Conservation (phyloP, 2,329 filamentous ascomycete genomes). For the Aspergillus fijiensis region DNA sequence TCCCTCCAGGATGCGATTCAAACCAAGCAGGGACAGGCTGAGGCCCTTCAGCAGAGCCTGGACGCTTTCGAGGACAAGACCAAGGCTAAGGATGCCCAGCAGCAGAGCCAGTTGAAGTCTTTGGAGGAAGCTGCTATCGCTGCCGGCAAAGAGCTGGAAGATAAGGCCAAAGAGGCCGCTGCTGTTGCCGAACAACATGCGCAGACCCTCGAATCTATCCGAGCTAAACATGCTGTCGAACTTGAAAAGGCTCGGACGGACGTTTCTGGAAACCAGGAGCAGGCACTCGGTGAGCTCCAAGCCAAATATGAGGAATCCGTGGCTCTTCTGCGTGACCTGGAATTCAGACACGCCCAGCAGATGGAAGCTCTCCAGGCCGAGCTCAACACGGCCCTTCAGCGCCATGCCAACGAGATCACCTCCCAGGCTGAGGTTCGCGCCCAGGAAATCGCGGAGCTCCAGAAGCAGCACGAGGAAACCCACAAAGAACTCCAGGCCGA, state of each 20-base stretch:
- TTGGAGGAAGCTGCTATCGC: conserved; percentile 36
- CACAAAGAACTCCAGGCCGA: conserved; percentile 38
- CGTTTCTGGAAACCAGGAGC: conserved; percentile 31
- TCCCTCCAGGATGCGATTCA: conserved; percentile 36
- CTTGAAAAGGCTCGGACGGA: conserved; percentile 34
- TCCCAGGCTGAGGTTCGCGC: conserved; percentile 29
- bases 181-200: conserved; percentile 34
- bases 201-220: conserved; percentile 34
- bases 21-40: conserved; percentile 37
- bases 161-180: conserved; percentile 32
- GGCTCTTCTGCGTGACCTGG: conserved; percentile 29
- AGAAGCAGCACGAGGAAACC: conserved; percentile 36
- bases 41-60: conserved; percentile 39
- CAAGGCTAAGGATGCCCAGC: conserved; percentile 38
- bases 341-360: conserved; percentile 32
- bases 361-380: conserved; percentile 31
- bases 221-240: conserved; percentile 36
- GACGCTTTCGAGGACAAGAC: conserved; percentile 37
- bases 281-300: conserved; percentile 34
- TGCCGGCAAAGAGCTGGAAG: conserved; percentile 35
- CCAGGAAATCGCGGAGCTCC: conserved; percentile 35
- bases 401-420: conserved; percentile 30
- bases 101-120: conserved; percentile 34
- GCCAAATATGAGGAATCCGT: conserved; percentile 35
- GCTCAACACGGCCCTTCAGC: conserved; percentile 20